Conservation (phyloP, 73 alveolate genomes). For the Stentor coeruleus region DNA sequence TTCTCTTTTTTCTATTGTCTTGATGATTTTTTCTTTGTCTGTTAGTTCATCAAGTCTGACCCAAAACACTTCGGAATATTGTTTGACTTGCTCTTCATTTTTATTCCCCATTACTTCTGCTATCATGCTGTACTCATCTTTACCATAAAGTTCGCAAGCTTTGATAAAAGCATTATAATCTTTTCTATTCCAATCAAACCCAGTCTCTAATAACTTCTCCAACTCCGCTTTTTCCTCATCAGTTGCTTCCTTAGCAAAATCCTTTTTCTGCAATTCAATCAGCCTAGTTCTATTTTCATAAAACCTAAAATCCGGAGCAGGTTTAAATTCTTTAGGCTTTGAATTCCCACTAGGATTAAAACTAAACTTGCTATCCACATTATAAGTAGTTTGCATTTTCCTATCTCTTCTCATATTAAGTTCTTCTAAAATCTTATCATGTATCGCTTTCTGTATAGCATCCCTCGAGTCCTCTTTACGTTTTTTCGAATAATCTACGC, state of each 20-base stretch:
- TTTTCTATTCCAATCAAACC: slow-evolving; percentile 73
- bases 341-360: background rate
- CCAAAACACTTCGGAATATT: slow-evolving; percentile 86
- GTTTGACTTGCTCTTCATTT: slow-evolving; percentile 75
- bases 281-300: slow-evolving; percentile 68
- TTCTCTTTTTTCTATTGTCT: slow-evolving; percentile 88
- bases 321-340: slow-evolving; percentile 39
- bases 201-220: slow-evolving; percentile 53
- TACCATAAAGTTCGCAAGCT: slow-evolving; percentile 68
- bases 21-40: slow-evolving; percentile 85
- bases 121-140: slow-evolving; percentile 57
- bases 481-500: slow-evolving; percentile 78
- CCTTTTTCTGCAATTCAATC: slow-evolving; percentile 58
- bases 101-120: slow-evolving; percentile 68
- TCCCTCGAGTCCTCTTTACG: slow-evolving; percentile 77
- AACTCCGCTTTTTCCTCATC: slow-evolving; percentile 74
- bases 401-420: slow-evolving; percentile 37
- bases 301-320: slow-evolving; percentile 65
- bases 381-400: slow-evolving; percentile 25
- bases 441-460: slow-evolving; percentile 49
- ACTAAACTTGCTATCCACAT: slow-evolving; percentile 59
- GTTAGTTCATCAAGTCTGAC: slow-evolving; percentile 78
- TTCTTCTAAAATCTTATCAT: slow-evolving; percentile 68
- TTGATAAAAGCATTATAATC: slow-evolving; percentile 69
- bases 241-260: slow-evolving; percentile 48